Base-by-base conservation (phyloP, 2,329 filamentous ascomycete species). In the Karstenula rhodostoma region DNA sequence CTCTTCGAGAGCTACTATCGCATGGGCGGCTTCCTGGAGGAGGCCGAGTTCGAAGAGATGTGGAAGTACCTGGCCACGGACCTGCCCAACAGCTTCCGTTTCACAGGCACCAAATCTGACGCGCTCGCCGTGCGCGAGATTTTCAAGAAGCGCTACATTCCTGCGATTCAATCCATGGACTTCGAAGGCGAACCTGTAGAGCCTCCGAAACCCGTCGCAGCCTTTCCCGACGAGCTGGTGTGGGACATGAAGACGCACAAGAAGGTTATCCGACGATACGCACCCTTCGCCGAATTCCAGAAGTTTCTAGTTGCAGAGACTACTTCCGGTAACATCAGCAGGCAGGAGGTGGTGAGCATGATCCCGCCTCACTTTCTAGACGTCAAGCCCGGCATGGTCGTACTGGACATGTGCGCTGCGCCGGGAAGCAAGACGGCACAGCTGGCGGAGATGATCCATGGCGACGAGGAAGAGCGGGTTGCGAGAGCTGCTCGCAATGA, bases 211-310 rank as follows among this genome's bases (percentile, higher is more conserved):
- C 86, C 92, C 0, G 90, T 99, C 58, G 83, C 89, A 33, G 98
- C 94, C 93, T 99, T 97, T 77, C 95, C 95, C 44, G 93, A 98
- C 75, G 88, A 92, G 73, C 88, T 99, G 62, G 95, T 95, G 52
- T 99, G 96, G 91, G 93, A 89, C 79, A 98, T 98, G 93, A 97
- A 94, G 48, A 98, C 94, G 6, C 93, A 95, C 64, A 99, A 98
- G 85, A 94, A 96, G 74, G 90, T 98, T 67, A 87, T 99, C 64
- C 90, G 95, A 71, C 94, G 94, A 76, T 97, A 96, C 78, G 89
- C 92, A 37, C 95, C 95, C 2, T 99, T 99, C 77, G 90, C 93
- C 52, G 90, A 92, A 29, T 98, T 99, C 81, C 95, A 99, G 78
- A 96, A 96, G 77, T 99, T 97, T 83, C 86, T 99, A 53, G 95